Evolutionary conservation across 164 flowering plant genomes (phyloP).

Genomic region (Stephania cephalantha): DNA sequence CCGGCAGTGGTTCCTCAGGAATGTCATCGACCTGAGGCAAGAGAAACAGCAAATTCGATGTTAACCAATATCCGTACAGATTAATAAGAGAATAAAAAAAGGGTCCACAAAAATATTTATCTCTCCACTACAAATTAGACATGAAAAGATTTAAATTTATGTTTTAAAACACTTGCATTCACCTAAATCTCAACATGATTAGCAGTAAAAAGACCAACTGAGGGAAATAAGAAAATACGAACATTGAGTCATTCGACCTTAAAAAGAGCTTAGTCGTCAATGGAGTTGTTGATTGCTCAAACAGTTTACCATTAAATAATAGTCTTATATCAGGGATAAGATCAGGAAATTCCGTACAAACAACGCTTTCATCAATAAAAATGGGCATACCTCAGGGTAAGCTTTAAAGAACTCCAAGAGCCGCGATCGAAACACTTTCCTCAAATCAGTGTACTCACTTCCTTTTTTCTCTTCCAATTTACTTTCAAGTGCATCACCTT

Average conservation of each 20-base stretch:
- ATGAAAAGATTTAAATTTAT: background rate
- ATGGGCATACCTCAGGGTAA: slow-evolving; percentile 65
- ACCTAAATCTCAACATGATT: background rate
- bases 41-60: slow-evolving; percentile 1
- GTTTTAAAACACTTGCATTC: background rate
- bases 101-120: background rate
- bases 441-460: slow-evolving; percentile 30
- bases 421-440: slow-evolving; percentile 46
- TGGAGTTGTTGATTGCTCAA: background rate
- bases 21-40: slow-evolving; percentile 50
- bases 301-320: background rate
- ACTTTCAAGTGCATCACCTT: slow-evolving; percentile 29
- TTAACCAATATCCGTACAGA: background rate
- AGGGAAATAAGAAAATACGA: background rate
- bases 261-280: background rate
- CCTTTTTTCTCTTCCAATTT: slow-evolving; percentile 23
- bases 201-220: no score
- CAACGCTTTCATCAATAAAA: background rate
- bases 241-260: background rate
- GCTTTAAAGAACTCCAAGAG: slow-evolving; percentile 42
- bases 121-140: background rate
- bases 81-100: background rate
- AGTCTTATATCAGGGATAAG: no score
- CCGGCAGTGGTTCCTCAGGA: slow-evolving; percentile 60
- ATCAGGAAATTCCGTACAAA: background rate